These are phyloP conservation scores for Nitzschia palea DNA, from an alignment of 108 stramenopile genomes.

Conservation along the genomic window DNA sequence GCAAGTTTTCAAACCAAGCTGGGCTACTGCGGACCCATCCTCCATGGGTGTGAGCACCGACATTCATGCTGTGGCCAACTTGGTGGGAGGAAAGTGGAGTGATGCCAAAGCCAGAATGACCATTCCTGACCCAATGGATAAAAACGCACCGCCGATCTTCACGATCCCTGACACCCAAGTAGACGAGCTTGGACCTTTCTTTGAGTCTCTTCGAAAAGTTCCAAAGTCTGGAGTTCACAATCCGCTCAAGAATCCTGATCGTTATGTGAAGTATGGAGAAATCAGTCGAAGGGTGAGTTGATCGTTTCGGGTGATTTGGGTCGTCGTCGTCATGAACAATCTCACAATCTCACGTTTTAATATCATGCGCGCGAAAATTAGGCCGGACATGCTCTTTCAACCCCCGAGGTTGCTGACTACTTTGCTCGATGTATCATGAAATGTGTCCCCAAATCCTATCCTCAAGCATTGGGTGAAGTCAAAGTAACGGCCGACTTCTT, in stretches of 20 bases:
- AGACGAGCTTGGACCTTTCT: slow-evolving; percentile 78
- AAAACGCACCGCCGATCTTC: slow-evolving; percentile 62
- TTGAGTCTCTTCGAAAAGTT: slow-evolving; percentile 66
- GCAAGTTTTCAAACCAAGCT: slow-evolving; percentile 45
- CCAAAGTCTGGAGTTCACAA: slow-evolving; percentile 86
- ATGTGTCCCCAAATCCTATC: slow-evolving; percentile 94
- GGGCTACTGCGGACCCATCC: slow-evolving; percentile 81
- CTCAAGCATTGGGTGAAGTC: slow-evolving; percentile 91
- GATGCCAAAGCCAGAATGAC: slow-evolving; percentile 25
- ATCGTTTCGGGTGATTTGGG: background rate
- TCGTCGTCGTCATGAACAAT: background rate
- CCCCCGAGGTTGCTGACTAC: slow-evolving; percentile 85
- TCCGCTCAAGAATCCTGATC: slow-evolving; percentile 90
- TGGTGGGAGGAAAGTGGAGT: slow-evolving; percentile 78
- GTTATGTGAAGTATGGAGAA: slow-evolving; percentile 88
- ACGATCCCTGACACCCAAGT: slow-evolving; percentile 72
- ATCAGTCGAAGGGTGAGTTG: slow-evolving; percentile 74
- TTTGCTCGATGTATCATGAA: slow-evolving; percentile 87
- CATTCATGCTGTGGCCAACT: slow-evolving; percentile 63
- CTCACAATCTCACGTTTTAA: slow-evolving; percentile 1
- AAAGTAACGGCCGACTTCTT: slow-evolving; percentile 83
- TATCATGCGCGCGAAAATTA: too few species aligned
- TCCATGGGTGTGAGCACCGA: slow-evolving; percentile 57
- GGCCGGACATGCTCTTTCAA: slow-evolving; percentile 73
- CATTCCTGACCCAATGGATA: slow-evolving; percentile 80